Conservation (phyloP, 768 basidiomycete species). For the Zangia roseola region DNA sequence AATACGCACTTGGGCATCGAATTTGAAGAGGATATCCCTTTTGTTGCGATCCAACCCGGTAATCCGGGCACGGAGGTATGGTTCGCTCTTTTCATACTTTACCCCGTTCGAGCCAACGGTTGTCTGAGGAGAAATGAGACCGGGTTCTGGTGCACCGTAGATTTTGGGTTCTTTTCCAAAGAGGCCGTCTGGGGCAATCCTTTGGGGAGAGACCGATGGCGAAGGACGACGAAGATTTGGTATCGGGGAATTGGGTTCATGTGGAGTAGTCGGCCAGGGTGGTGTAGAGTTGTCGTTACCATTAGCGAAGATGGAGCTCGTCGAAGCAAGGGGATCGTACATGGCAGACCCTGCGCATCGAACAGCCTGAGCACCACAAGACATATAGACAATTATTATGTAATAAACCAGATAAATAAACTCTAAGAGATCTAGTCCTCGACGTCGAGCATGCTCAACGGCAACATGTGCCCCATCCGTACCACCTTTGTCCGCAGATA, state of each 20-base stretch:
- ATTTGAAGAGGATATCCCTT: slow-evolving; percentile 88
- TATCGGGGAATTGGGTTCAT: slow-evolving; percentile 65
- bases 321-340: slow-evolving; percentile 73
- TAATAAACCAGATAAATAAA: slow-evolving; percentile 6
- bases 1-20: slow-evolving; percentile 83
- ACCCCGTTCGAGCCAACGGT: slow-evolving; percentile 65
- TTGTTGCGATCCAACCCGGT: slow-evolving; percentile 92
- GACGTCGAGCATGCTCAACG: slow-evolving; percentile 36
- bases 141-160: slow-evolving; percentile 82
- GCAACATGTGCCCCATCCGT: slow-evolving; percentile 94
- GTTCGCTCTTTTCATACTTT: slow-evolving; percentile 72
- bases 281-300: slow-evolving; percentile 45
- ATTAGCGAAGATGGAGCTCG: slow-evolving; percentile 53
- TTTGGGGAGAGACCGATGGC: slow-evolving; percentile 46
- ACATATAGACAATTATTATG: slow-evolving; percentile 8
- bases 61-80: slow-evolving; percentile 87
- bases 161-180: slow-evolving; percentile 84
- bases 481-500: slow-evolving; percentile 96
- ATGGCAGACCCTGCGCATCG: slow-evolving; percentile 33
- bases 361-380: background rate
- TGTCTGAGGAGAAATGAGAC: slow-evolving; percentile 74
- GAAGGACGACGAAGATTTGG: slow-evolving; percentile 67
- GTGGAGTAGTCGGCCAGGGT: slow-evolving; percentile 83
- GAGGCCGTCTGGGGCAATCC: slow-evolving; percentile 51
- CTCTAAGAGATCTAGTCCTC: background rate